A percentile compares a stretch with the other conserved stretches of the same genome.
Evolutionary conservation across 192 early-diverging fungal species (phyloP).

Genomic region (Chytriomyces confervae): DNA sequence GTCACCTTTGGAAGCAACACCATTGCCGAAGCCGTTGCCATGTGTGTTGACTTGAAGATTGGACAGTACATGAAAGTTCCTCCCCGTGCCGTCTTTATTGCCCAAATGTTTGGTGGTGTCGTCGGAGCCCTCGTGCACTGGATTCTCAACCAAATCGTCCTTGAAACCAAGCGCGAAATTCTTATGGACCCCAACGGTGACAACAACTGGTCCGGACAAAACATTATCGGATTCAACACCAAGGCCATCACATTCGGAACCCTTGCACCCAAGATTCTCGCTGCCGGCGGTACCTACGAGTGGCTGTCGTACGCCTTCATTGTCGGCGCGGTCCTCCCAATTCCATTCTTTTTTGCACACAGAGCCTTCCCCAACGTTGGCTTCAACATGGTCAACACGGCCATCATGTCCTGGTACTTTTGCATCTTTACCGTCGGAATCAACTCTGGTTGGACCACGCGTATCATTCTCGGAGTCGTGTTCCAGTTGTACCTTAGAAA

Average conservation of each 20-base stretch:
- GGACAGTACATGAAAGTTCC: slow-evolving; percentile 50
- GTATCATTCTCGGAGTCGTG: slow-evolving; percentile 65
- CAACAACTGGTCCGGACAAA: slow-evolving; percentile 71
- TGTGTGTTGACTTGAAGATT: slow-evolving; percentile 61
- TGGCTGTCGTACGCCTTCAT: slow-evolving; percentile 51
- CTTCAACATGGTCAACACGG: slow-evolving; percentile 72
- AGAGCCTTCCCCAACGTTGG: slow-evolving; percentile 69
- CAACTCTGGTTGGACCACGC: slow-evolving; percentile 14
- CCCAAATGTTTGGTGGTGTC: slow-evolving; percentile 74
- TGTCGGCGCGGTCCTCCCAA: slow-evolving; percentile 57
- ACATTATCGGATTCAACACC: slow-evolving; percentile 67
- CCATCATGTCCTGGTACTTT: slow-evolving; percentile 64
- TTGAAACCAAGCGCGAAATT: slow-evolving; percentile 18
- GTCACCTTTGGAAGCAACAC: slow-evolving; percentile 70
- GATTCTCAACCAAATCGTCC: slow-evolving; percentile 11
- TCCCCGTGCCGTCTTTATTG: slow-evolving; percentile 74
- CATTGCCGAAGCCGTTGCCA: slow-evolving; percentile 64
- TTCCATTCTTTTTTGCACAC: slow-evolving; percentile 71
- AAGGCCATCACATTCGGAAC: slow-evolving; percentile 82
- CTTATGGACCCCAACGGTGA: slow-evolving; percentile 45
- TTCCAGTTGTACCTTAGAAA: slow-evolving; percentile 76
- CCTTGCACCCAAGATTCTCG: slow-evolving; percentile 61
- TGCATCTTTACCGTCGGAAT: slow-evolving; percentile 47
- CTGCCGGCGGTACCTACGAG: slow-evolving; percentile 65
- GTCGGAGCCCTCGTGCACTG: slow-evolving; percentile 44